A percentile compares a stretch with the other conserved stretches of the same genome.
Evolutionary conservation across 345 rosid species (phyloP).

Genomic region (Camelina hispida): DNA sequence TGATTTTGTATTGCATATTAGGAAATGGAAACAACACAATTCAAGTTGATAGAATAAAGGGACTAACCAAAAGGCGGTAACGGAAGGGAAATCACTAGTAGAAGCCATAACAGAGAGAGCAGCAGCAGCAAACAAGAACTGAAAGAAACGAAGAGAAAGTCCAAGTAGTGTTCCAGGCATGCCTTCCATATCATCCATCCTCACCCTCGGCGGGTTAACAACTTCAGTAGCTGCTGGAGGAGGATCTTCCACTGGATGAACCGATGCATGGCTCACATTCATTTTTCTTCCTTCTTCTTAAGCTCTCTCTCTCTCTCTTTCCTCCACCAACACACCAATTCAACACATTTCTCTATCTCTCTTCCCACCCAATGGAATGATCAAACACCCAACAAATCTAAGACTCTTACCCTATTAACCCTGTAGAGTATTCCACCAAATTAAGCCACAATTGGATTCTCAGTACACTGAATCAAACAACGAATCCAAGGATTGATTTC

Average conservation of each 20-base stretch:
- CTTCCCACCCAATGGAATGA: not conserved
- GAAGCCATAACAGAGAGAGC: constrained; percentile 73
- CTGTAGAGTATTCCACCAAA: constrained; percentile 20
- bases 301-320: not conserved
- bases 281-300: constrained; percentile 44
- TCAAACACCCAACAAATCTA: not conserved
- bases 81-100: constrained; percentile 72
- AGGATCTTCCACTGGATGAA: constrained; percentile 77
- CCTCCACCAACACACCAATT: constrained; percentile 31
- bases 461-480: not conserved
- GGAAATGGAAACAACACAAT: too few relatives aligned
- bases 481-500: not conserved
- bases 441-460: not conserved
- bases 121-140: constrained; percentile 60
- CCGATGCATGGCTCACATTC: constrained; percentile 91
- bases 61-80: constrained; percentile 72
- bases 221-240: constrained; percentile 70
- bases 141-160: constrained; percentile 64
- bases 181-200: constrained; percentile 84
- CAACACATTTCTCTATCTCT: constrained; percentile 8
- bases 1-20: not conserved
- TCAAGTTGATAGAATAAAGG: not conserved
- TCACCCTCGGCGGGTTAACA: constrained; percentile 55
- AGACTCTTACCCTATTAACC: not conserved
- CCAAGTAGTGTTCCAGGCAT: constrained; percentile 89